Evolutionary conservation across 768 basidiomycete genomes (phyloP), one percentile per base, ranked within the genome.

Genomic region (Lactifluus hygrophoroides): DNA sequence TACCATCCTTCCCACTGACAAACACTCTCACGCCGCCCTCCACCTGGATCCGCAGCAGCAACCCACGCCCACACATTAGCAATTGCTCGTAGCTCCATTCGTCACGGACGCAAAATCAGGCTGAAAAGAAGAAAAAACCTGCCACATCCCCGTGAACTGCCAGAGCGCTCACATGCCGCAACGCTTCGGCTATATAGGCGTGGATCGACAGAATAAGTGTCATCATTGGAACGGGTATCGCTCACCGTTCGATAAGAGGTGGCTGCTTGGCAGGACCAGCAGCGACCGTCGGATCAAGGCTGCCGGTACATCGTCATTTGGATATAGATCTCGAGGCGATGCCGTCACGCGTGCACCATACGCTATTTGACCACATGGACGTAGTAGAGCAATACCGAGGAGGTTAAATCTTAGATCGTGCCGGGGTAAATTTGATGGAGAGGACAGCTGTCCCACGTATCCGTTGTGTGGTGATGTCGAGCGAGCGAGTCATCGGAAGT

Each of bases 1-100:
- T n/a, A n/a, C 40, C 52, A 40, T 16, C 32, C 32, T 14, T 17
- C n/a, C n/a, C n/a, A n/a, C n/a, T n/a, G n/a, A n/a, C n/a, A n/a
- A n/a, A n/a, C 45, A 16, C 40, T 48, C 52, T 40, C 52, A 59
- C 46, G 52, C 58, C 46, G 54, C 48, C 51, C 17, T 53, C 28
- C 45, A 21, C 38, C n/a, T n/a, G n/a, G n/a, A n/a, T n/a, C n/a
- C n/a, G n/a, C n/a, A n/a, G n/a, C n/a, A 34, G 46, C 50, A 38
- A 32, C 30, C 30, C 28, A 37, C 44, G 43, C 14, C 43, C 10
- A 21, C 27, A 40, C 45, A n/a, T 47, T 28, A 32, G 32, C 32
- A 48, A 58, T 17, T 11, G n/a, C 17, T n/a, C 13, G 28, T 21
- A 40, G 19, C 28, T 34, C 30, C 57, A 51, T 57, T 34, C n/a